Percentiles rank a stretch among this genome's conserved stretches.
These are phyloP conservation scores for Lasiosphaeria miniovina DNA, from an alignment of 495 filamentous ascomycete species.

Conservation along the genomic window DNA sequence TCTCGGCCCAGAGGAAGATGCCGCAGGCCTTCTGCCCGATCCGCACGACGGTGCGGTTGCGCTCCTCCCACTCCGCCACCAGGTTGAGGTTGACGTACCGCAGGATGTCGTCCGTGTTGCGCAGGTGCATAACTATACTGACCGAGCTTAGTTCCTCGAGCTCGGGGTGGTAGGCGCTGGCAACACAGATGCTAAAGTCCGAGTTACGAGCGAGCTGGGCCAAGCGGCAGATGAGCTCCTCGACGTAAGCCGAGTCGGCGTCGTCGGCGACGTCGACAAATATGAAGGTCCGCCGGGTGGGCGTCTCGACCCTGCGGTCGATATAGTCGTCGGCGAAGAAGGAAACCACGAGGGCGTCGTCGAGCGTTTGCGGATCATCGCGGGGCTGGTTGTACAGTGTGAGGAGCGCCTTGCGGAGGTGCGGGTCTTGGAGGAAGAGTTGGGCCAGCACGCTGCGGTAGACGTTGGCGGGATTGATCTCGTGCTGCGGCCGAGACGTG, in stretches of 20 bases:
- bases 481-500: constrained; percentile 12
- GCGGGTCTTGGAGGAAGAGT: constrained; percentile 33
- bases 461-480: constrained; percentile 22
- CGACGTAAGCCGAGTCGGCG: constrained; percentile 27
- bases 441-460: constrained; percentile 37
- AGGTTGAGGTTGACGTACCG: constrained; percentile 35
- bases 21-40: constrained; percentile 32
- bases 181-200: constrained; percentile 38
- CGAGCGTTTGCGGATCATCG: constrained; percentile 16
- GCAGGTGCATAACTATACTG: constrained; percentile 30
- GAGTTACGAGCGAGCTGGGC: constrained; percentile 35
- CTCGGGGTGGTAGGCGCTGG: constrained; percentile 28
- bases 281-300: constrained; percentile 33
- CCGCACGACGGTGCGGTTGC: constrained; percentile 22
- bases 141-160: constrained; percentile 25
- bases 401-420: constrained; percentile 27
- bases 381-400: constrained; percentile 19
- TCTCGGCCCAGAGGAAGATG: constrained; percentile 39
- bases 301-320: constrained; percentile 24
- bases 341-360: constrained; percentile 30
- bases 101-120: constrained; percentile 35
- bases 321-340: constrained; percentile 41
- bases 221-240: constrained; percentile 30
- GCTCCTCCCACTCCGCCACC: constrained; percentile 35
- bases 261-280: constrained; percentile 35